These are phyloP conservation scores for Amylostereum chailletii DNA, from an alignment of 1,284 basidiomycete species.

Conservation along the genomic window DNA sequence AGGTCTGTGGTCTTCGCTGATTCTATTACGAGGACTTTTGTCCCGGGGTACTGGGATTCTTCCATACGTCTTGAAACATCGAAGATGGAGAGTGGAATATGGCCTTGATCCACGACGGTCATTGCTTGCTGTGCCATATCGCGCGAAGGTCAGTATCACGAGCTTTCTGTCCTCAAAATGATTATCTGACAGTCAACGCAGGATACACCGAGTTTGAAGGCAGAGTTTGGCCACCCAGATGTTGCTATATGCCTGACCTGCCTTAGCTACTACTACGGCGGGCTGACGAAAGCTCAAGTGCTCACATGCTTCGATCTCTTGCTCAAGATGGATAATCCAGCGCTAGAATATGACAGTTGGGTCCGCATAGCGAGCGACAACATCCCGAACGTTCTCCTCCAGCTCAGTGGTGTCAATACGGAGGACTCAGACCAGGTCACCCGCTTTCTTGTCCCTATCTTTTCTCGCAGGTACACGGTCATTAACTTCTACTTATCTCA, in stretches of 20 bases:
- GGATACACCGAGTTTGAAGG: slow-evolving; percentile 36
- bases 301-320: slow-evolving; percentile 31
- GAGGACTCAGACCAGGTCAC: slow-evolving; percentile 29
- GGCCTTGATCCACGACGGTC: slow-evolving; percentile 36
- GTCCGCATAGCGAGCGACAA: slow-evolving; percentile 11
- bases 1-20: slow-evolving; percentile 23
- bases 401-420: slow-evolving; percentile 31
- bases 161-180: neutral
- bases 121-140: slow-evolving; percentile 43
- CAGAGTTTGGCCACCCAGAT: slow-evolving; percentile 52
- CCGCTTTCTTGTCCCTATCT: slow-evolving; percentile 23
- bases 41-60: slow-evolving; percentile 28
- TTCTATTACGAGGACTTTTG: slow-evolving; percentile 36
- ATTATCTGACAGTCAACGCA: neutral
- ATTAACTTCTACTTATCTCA: slow-evolving; percentile 42
- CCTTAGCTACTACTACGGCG: slow-evolving; percentile 43
- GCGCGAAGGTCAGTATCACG: slow-evolving; percentile 27
- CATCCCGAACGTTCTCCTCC: slow-evolving; percentile 23
- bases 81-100: slow-evolving; percentile 47
- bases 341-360: slow-evolving; percentile 35
- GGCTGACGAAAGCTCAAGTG: slow-evolving; percentile 33
- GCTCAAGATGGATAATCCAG: slow-evolving; percentile 34
- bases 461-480: slow-evolving; percentile 28
- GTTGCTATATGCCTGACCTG: slow-evolving; percentile 38
- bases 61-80: slow-evolving; percentile 28